These are phyloP conservation scores for Trypanosoma boissoni DNA, from an alignment of 208 protist species.

Conservation along the genomic window DNA sequence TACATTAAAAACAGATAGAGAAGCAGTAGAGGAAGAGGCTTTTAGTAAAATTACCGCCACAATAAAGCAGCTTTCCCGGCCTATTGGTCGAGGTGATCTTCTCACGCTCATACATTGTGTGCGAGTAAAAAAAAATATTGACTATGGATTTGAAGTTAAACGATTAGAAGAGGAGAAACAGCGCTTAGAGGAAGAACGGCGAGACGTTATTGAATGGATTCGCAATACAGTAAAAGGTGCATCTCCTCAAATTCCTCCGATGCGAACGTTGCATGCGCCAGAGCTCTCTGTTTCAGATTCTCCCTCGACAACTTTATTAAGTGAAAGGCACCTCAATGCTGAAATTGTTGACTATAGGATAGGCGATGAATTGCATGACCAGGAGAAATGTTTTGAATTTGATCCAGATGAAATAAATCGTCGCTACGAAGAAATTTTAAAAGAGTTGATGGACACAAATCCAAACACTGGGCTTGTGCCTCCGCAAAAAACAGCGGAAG, in stretches of 20 bases:
- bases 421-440: conserved; percentile 23
- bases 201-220: conserved; percentile 33
- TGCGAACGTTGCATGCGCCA: conserved; percentile 1
- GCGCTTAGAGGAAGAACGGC: conserved; percentile 9
- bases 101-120: conserved; percentile 23
- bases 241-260: conserved; percentile 21
- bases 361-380: conserved; percentile 3
- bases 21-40: conserved; percentile 13
- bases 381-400: conserved; percentile 15
- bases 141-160: conserved; percentile 27
- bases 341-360: conserved; percentile 17
- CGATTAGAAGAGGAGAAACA: conserved; percentile 14
- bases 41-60: conserved; percentile 10
- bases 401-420: conserved; percentile 27
- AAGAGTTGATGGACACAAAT: conserved; percentile 16
- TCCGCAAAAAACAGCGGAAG: conserved; percentile 4
- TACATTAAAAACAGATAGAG: conserved; percentile 14
- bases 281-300: conserved; percentile 8
- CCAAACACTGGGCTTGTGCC: conserved; percentile 1
- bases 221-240: conserved; percentile 7
- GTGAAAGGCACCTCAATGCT: background rate
- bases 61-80: conserved; percentile 16
- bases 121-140: conserved; percentile 15
- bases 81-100: conserved; percentile 22
- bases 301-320: background rate